These are phyloP conservation scores for Hypericum perforatum DNA, from an alignment of 345 rosid genomes.

Conservation along the genomic window DNA sequence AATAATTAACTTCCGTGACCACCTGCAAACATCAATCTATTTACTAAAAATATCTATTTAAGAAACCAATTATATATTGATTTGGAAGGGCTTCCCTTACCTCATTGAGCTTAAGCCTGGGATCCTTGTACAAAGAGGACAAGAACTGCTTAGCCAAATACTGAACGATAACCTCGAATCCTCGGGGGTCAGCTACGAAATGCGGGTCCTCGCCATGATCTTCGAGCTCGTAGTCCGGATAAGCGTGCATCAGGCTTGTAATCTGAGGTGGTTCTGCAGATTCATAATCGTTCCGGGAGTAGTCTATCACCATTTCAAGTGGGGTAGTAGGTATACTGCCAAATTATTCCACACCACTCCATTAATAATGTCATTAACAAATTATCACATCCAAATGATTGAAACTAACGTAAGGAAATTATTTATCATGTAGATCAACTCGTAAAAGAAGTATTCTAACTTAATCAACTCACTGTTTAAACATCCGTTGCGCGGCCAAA, in stretches of 20 bases:
- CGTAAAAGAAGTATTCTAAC: no score
- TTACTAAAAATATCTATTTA: no score
- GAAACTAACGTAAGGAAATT: no score
- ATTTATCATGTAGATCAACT: no score
- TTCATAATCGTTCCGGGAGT: conserved; percentile 21
- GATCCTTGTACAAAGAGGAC: neutral
- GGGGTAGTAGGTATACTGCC: conserved; percentile 22
- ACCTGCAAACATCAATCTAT: neutral
- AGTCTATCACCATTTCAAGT: conserved; percentile 32
- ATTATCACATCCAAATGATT: no score
- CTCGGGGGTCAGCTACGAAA: conserved; percentile 26
- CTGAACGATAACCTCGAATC: conserved; percentile 15
- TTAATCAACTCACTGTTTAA: conserved; percentile 1
- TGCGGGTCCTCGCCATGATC: conserved; percentile 17
- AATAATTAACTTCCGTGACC: neutral
- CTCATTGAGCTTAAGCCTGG: conserved; percentile 1
- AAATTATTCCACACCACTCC: neutral
- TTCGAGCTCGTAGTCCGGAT: conserved; percentile 13
- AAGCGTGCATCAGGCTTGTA: conserved; percentile 24
- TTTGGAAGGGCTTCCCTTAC: neutral
- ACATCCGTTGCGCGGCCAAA: conserved; percentile 15
- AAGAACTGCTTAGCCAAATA: conserved; percentile 20
- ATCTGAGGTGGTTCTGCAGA: conserved; percentile 25
- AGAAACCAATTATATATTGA: no score
- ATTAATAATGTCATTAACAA: neutral